Conservation (phyloP, 805 yeast species). For the Kuraishia floccosa region DNA sequence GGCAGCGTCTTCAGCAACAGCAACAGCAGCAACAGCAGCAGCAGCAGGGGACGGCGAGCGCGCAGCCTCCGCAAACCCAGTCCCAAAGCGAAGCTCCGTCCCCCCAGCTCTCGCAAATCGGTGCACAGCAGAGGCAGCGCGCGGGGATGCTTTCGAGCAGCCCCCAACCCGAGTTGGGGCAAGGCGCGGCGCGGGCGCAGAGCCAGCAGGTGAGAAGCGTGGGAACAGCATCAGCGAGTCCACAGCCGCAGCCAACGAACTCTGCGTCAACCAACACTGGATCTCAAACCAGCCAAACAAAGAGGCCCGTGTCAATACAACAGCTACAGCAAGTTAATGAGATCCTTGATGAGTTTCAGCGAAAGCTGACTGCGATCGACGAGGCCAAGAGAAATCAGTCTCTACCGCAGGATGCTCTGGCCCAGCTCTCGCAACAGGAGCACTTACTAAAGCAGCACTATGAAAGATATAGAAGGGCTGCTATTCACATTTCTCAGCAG, state of each 20-base stretch:
- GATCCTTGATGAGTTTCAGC: conserved; percentile 35
- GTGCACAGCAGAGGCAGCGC: no score
- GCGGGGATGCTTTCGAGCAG: no score
- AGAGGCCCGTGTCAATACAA: conserved; percentile 13
- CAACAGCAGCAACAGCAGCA: conserved; percentile 11
- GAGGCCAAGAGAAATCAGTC: conserved; percentile 31
- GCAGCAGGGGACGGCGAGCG: conserved; percentile 3
- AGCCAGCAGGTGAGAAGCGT: no score
- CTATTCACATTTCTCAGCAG: conserved; percentile 31
- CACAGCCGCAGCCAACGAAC: no score
- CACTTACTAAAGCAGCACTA: conserved; percentile 32
- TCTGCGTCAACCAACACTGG: no score
- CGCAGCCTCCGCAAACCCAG: conserved; percentile 2
- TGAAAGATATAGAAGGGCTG: conserved; percentile 38
- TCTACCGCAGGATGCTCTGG: conserved; percentile 30
- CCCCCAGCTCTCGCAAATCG: not conserved
- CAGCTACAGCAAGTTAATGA: conserved; percentile 31
- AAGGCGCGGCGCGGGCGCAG: no score
- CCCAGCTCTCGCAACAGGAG: conserved; percentile 36
- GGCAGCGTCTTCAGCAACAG: conserved; percentile 9
- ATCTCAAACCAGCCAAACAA: no score
- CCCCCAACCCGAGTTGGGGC: no score
- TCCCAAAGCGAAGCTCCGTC: not conserved
- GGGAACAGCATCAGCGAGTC: no score
- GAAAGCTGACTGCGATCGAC: conserved; percentile 38